Base-by-base conservation (phyloP, 2,329 filamentous ascomycete species). In the Alternaria gaisen region DNA sequence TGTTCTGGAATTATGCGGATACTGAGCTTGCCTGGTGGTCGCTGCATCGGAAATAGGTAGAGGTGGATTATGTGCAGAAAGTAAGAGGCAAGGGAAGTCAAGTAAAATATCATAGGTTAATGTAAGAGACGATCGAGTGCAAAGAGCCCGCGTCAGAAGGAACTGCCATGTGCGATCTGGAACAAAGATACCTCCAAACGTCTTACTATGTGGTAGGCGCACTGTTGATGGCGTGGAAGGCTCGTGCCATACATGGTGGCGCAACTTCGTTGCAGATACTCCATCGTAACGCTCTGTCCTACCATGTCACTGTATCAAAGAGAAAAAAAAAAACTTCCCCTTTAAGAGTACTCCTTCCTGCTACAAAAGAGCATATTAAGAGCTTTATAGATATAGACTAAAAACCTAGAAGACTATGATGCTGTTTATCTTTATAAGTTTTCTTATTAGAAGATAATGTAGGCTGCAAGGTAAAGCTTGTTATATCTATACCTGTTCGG, bases 1-100 rank as follows among this genome's bases (percentile, higher is more conserved):
- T 60, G 60, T 18, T 58, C 43, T 3, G 63, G 61, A 8, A 65
- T 43, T 20, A 66, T 58, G 28, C 44, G 52, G 22, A 67, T 38
- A 44, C 61, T 68, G 11, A 62, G 58, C 26, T 53, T 55, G 16
- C 64, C 51, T 44, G 16, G 14, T 5, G 9, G 6, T 46, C 38
- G 42, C 47, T 56, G 43, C 57, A 59, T 56, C 24, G 44, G 46
- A 24, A 8, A 32, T 20, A 42, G 2, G 30, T 20, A 44, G 30
- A 8, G 14, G 28, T 18, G 18, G n/a, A 56, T 16, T 38, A 9
- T 50, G 18, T 22, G 22, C 26, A 44, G 38, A 24, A 30, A 30
- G 28, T 30, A 30, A 30, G 41, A 30, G 22, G 6, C 6, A 30
- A 18, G 22, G 30, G 26, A 22, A 22, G 20, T 44, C 24, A 32